Conservation (phyloP, 2,329 filamentous ascomycete genomes). For the Endocalyx cinctus region DNA sequence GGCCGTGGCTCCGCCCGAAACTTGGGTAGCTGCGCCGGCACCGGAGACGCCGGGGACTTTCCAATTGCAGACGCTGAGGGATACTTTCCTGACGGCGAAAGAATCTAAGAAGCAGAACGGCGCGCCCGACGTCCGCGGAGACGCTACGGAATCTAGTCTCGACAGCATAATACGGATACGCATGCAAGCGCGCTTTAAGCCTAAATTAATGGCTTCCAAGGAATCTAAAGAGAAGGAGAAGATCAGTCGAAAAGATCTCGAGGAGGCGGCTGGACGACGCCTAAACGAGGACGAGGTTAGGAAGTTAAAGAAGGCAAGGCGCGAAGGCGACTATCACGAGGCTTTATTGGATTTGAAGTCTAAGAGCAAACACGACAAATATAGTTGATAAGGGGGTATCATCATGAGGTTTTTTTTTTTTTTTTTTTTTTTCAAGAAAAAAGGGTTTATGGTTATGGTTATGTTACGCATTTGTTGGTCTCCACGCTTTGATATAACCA, state of each 20-base stretch:
- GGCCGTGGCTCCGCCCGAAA: conserved; percentile 79
- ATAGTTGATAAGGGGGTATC: conserved; percentile 33
- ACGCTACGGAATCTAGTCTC: conserved; percentile 63
- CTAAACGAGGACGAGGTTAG: conserved; percentile 84
- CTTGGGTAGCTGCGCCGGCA: conserved; percentile 64
- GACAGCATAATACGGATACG: conserved; percentile 73
- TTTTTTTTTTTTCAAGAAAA: too few species aligned
- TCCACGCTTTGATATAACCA: conserved; percentile 54
- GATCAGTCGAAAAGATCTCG: conserved; percentile 80
- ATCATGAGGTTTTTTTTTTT: conserved; percentile 7
- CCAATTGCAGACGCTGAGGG: conserved; percentile 66
- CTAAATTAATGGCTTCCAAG: conserved; percentile 70
- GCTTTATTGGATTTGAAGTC: conserved; percentile 79
- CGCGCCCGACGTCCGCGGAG: conserved; percentile 66
- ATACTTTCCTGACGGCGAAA: conserved; percentile 64
- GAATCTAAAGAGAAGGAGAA: conserved; percentile 81
- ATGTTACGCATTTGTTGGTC: conserved; percentile 29
- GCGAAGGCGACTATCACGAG: conserved; percentile 88
- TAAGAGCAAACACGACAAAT: conserved; percentile 93
- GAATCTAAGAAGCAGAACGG: conserved; percentile 46
- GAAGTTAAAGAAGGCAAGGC: conserved; percentile 73
- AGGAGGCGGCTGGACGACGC: conserved; percentile 70
- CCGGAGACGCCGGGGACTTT: conserved; percentile 67
- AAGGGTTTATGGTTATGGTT: too few species aligned
- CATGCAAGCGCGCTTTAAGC: conserved; percentile 96